Conservation (phyloP, 192 early-diverging fungal genomes). For the Backusella morwellensis region DNA sequence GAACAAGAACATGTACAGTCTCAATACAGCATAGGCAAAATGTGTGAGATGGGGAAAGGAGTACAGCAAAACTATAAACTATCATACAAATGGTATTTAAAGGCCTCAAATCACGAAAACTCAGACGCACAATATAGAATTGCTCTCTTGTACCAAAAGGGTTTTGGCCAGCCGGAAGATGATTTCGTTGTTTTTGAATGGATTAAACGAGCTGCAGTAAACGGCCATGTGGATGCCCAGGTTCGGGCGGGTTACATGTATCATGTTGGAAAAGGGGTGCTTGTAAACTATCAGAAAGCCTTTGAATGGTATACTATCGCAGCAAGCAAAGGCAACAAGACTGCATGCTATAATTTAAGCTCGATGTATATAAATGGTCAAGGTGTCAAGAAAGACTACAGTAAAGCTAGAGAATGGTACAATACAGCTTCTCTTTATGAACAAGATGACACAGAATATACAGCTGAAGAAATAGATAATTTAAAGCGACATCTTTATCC, state of each 20-base stretch:
- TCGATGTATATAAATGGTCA: slow-evolving; percentile 78
- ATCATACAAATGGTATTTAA: slow-evolving; percentile 61
- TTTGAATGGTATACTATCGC: slow-evolving; percentile 4
- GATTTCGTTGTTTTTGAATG: slow-evolving; percentile 53
- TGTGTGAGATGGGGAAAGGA: slow-evolving; percentile 57
- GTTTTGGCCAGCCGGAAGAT: slow-evolving; percentile 50
- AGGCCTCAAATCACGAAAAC: slow-evolving; percentile 62
- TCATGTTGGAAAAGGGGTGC: slow-evolving; percentile 70
- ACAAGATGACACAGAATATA: too few species aligned
- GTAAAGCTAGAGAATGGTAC: slow-evolving; percentile 56
- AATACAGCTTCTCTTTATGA: slow-evolving; percentile 46
- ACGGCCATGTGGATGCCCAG: slow-evolving; percentile 72
- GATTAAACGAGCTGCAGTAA: slow-evolving; percentile 58
- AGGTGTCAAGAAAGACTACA: slow-evolving; percentile 52
- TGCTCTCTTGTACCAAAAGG: slow-evolving; percentile 61
- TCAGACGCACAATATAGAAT: slow-evolving; percentile 67
- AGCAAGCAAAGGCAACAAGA: slow-evolving; percentile 43
- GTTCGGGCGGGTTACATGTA: slow-evolving; percentile 78
- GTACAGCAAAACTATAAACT: slow-evolving; percentile 41
- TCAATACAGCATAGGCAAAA: slow-evolving; percentile 52
- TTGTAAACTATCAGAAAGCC: slow-evolving; percentile 46
- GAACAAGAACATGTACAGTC: slow-evolving; percentile 49
- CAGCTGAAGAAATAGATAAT: too few species aligned
- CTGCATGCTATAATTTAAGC: slow-evolving; percentile 69
- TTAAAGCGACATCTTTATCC: too few species aligned